Evolutionary conservation across 306 rosid genomes (phyloP).

Genomic region (apple (Malus domestica)): ASM211411v1 NC_041803.1:1119501-1120000

Average conservation of each 20-base stretch:
- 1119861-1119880: constrained; percentile 35
- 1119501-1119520: too few relatives aligned
- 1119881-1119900: constrained; percentile 36
- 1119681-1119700: not conserved
- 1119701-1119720: not conserved
- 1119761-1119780: constrained; percentile 13
- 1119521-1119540: too few relatives aligned
- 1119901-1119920: constrained; percentile 38
- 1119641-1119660: not conserved
- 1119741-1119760: not conserved
- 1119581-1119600: too few relatives aligned
- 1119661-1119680: not conserved
- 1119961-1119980: not conserved
- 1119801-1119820: constrained; percentile 39
- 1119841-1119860: constrained; percentile 34
- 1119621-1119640: too few relatives aligned
- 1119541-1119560: too few relatives aligned
- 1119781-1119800: constrained; percentile 47
- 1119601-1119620: not conserved
- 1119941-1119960: not conserved
- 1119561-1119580: too few relatives aligned
- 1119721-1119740: not conserved
- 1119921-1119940: constrained; percentile 11
- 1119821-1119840: constrained; percentile 10
- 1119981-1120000: not conserved